Evolutionary conservation across 306 rosid genomes (phyloP), one percentile per base, ranked within the genome.

Genomic region (Prunus mira): DNA sequence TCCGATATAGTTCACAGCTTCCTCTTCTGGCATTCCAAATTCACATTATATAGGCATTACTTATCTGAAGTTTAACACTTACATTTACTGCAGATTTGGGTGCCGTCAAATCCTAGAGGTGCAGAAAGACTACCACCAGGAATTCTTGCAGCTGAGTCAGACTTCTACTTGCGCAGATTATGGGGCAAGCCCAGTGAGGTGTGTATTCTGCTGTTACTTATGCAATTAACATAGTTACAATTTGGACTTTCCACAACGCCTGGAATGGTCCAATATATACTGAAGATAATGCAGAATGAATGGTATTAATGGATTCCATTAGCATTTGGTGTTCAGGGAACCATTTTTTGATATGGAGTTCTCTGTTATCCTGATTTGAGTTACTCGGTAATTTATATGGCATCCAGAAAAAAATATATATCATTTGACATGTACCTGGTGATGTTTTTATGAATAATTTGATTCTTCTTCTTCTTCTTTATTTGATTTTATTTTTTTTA

Each of bases 181-280:
- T 96, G 99, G 99, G 99, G 99, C 50, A 80, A 86, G 67, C 99
- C 98, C 30, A 86, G 79, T 64, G 99, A 92, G 98, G 99, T 96
- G 73, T 78, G 84, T 80, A 81, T 84, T 76, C 65, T 65, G 62
- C 67, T 49, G 65, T 51, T 62, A 27, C 54, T 57, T 65, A 32
- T 52, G 69, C 34, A 68, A 43, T 24, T 46, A 19, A 24, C 30
- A 46, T 57, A 51, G 67, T 66, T 19, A 18, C 24, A 64, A 27
- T 50, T 60, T 62, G 55, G 43, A 34, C 79, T 75, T 65, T 13
- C 12, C 12, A 41, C 20, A 56, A 41, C 14, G 10, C 64, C 45
- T 64, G 52, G 71, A 63, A 66, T 20, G 13, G 46, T 65, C 67
- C 25, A 15, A 67, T 74, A 12, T 41, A 43, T 18, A 30, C 7